These are phyloP conservation scores for Mycena olivaceomarginata DNA, from an alignment of 768 basidiomycete species.

Conservation along the genomic window DNA sequence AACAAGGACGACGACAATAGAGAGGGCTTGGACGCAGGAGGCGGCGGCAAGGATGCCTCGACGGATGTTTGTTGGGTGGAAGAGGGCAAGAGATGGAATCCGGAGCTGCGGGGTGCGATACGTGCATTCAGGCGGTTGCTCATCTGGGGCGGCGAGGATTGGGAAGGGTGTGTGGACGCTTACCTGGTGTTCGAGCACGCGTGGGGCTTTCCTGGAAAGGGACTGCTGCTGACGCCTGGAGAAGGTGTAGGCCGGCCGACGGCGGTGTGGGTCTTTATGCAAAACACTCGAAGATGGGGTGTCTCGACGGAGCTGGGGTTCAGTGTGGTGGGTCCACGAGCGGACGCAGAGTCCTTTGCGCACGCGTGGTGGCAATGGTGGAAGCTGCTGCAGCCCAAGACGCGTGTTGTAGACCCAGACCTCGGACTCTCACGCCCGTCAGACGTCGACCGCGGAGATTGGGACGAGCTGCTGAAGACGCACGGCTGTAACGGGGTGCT, in stretches of 20 bases:
- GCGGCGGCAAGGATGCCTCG: neutral
- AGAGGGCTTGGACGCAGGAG: no score
- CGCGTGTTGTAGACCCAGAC: neutral
- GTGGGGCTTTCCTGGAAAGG: slow-evolving; percentile 19
- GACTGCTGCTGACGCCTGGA: neutral
- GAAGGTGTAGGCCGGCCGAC: neutral
- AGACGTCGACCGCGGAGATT: neutral
- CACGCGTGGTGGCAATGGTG: slow-evolving; percentile 10
- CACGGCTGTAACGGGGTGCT: slow-evolving; percentile 6
- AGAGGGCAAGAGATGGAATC: neutral
- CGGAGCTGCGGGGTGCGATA: neutral
- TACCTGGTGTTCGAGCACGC: neutral
- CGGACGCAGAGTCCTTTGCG: neutral
- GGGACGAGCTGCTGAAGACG: slow-evolving; percentile 7
- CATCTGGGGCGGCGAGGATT: neutral
- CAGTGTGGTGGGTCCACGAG: neutral
- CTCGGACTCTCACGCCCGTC: no score
- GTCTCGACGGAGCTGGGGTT: neutral
- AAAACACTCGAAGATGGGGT: neutral
- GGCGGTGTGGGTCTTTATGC: neutral
- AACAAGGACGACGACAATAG: no score
- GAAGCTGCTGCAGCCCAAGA: neutral
- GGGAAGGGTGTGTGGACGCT: neutral
- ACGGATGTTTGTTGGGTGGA: neutral
- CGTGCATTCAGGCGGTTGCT: neutral